Conservation (phyloP, 2,329 filamentous ascomycete genomes). For the Rosellinia necatrix region DNA sequence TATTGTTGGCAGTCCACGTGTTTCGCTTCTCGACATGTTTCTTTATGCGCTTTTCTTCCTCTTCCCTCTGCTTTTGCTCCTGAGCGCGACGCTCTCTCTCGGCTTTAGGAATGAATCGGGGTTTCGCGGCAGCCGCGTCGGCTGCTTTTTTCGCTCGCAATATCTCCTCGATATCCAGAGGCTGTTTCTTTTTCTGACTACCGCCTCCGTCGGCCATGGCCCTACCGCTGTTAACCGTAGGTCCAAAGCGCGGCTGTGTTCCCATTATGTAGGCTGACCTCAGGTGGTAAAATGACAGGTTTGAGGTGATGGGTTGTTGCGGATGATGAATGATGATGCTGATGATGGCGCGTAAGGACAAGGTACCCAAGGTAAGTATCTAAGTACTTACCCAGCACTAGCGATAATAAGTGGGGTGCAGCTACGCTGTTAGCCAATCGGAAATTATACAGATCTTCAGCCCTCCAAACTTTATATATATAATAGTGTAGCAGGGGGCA, state of each 20-base stretch:
- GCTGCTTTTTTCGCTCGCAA: slow-evolving; percentile 84
- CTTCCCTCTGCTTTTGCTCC: slow-evolving; percentile 71
- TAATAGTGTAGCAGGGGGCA: too few species aligned
- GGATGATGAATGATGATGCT: not conserved
- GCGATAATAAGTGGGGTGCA: too few species aligned
- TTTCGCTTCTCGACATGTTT: slow-evolving; percentile 40
- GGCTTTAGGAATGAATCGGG: slow-evolving; percentile 78
- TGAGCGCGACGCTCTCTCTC: slow-evolving; percentile 72
- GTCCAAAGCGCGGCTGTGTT: slow-evolving; percentile 35
- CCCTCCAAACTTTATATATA: too few species aligned
- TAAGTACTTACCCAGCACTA: not conserved
- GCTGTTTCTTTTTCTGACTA: slow-evolving; percentile 43
- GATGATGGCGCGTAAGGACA: too few species aligned
- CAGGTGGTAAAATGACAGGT: not conserved
- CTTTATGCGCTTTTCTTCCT: slow-evolving; percentile 52
- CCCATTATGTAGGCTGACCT: slow-evolving; percentile 31
- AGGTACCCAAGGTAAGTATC: not conserved
- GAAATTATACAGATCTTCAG: not conserved
- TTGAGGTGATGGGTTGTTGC: not conserved
- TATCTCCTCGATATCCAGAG: slow-evolving; percentile 84
- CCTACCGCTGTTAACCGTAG: slow-evolving; percentile 22
- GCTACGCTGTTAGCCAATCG: slow-evolving; percentile 8
- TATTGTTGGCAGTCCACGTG: slow-evolving; percentile 37
- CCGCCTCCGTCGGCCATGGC: slow-evolving; percentile 21
- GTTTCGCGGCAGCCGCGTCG: slow-evolving; percentile 83